A percentile compares a stretch with the other conserved stretches of the same genome.
phyloP scores from a whole-genome alignment of 164 flowering plant species.

The Aristolochia californica region DNA sequence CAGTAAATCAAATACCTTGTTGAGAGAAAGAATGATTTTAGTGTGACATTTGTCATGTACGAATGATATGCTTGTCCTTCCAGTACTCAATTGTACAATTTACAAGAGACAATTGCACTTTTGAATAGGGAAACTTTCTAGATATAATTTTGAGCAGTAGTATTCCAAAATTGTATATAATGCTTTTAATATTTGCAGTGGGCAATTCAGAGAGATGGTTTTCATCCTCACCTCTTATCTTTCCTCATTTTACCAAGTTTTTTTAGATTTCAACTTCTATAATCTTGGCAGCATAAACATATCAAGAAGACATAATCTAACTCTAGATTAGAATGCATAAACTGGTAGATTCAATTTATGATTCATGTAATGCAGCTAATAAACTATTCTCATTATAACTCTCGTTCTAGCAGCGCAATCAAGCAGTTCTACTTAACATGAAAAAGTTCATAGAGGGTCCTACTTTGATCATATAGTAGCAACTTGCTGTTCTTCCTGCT shows the following conservation, averaged over 20 bases:
- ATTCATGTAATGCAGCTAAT: slow-evolving; percentile 88
- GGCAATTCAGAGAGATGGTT: slow-evolving; percentile 26
- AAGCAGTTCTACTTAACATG: slow-evolving; percentile 84
- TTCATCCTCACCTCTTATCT: slow-evolving; percentile 24
- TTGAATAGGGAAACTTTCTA: slow-evolving; percentile 58
- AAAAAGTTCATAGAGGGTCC: slow-evolving; percentile 69
- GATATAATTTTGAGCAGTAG: slow-evolving; percentile 74
- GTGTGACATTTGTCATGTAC: too few relatives aligned
- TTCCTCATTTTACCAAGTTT: slow-evolving; percentile 16
- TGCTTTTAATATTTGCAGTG: slow-evolving; percentile 39
- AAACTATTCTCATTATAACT: slow-evolving; percentile 78
- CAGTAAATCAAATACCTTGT: not conserved
- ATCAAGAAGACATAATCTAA: slow-evolving; percentile 46
- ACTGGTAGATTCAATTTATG: slow-evolving; percentile 76
- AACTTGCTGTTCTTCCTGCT: slow-evolving; percentile 52
- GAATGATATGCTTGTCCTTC: too few relatives aligned
- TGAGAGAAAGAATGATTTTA: slow-evolving; percentile 1
- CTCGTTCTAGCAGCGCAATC: slow-evolving; percentile 86
- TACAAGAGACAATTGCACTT: slow-evolving; percentile 47
- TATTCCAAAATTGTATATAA: slow-evolving; percentile 67
- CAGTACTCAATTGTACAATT: slow-evolving; percentile 84
- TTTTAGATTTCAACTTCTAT: slow-evolving; percentile 41
- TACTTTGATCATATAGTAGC: slow-evolving; percentile 18
- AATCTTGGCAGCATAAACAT: slow-evolving; percentile 90
- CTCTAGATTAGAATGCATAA: slow-evolving; percentile 36